These are phyloP conservation scores for Paramecium primaurelia DNA, from an alignment of 73 alveolate genomes.

Conservation along the genomic window DNA sequence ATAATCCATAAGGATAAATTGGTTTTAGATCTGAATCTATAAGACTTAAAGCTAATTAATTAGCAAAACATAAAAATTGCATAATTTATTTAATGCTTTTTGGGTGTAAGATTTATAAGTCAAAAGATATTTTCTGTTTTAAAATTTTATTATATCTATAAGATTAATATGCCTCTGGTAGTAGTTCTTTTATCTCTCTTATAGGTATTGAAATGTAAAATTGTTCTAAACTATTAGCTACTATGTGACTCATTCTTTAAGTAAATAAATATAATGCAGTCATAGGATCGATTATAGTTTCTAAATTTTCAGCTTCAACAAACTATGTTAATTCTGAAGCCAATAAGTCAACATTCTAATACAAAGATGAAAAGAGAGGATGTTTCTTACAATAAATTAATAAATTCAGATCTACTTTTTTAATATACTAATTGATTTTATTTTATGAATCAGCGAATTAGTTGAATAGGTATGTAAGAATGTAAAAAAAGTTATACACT, in stretches of 20 bases:
- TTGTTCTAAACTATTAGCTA: background rate
- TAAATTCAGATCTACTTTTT: background rate
- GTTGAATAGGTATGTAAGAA: background rate
- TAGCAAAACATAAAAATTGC: background rate
- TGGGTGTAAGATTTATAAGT: background rate
- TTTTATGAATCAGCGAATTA: background rate
- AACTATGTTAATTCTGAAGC: background rate
- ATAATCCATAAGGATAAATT: slow-evolving; percentile 15
- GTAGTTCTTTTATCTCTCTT: background rate
- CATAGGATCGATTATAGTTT: background rate
- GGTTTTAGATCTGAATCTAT: background rate
- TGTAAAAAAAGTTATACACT: background rate
- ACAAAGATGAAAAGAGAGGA: background rate
- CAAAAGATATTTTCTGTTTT: background rate
- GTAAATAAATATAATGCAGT: background rate
- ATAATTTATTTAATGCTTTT: background rate
- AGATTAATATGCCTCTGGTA: background rate
- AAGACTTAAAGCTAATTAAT: background rate
- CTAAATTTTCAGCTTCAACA: background rate
- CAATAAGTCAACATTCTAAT: background rate
- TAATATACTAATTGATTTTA: background rate
- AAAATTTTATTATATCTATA: background rate
- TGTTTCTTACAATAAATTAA: slow-evolving; percentile 12
- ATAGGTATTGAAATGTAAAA: background rate
- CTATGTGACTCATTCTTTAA: background rate